A percentile compares a stretch with the other conserved stretches of the same genome.
These are phyloP conservation scores for Hysterium pulicare DNA, from an alignment of 2,329 filamentous ascomycete species.

Conservation along the genomic window DNA sequence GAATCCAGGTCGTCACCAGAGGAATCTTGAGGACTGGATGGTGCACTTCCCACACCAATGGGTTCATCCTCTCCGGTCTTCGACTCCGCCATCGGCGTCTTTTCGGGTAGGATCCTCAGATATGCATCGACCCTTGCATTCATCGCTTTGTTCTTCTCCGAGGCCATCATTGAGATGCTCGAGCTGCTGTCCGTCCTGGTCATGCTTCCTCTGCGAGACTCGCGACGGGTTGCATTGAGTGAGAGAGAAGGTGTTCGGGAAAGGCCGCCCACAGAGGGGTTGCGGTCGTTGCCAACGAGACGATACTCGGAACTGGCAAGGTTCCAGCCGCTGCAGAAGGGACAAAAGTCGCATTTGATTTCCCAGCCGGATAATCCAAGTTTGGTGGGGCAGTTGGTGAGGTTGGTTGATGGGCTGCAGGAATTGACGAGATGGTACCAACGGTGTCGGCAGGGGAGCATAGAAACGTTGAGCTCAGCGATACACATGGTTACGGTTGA, in stretches of 20 bases:
- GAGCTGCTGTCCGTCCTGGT: constrained; percentile 35
- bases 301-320: constrained; percentile 44
- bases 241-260: constrained; percentile 39
- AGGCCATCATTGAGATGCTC: constrained; percentile 32
- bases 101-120: constrained; percentile 24
- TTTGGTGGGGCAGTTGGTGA: constrained; percentile 46
- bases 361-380: constrained; percentile 50
- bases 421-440: constrained; percentile 48
- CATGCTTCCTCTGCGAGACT: constrained; percentile 36
- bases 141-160: constrained; percentile 40
- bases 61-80: constrained; percentile 25
- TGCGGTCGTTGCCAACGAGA: constrained; percentile 41
- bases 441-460: constrained; percentile 46
- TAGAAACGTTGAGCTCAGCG: constrained; percentile 49
- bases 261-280: constrained; percentile 40
- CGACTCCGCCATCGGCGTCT: constrained; percentile 18
- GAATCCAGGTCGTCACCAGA: constrained; percentile 31
- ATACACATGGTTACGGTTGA: constrained; percentile 42
- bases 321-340: constrained; percentile 43
- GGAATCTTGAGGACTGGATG: constrained; percentile 32
- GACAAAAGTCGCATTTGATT: constrained; percentile 45
- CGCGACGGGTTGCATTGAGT: constrained; percentile 34
- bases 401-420: constrained; percentile 43
- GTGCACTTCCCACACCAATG: constrained; percentile 8
- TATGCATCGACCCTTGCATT: constrained; percentile 39